phyloP scores from a whole-genome alignment of 148 eudicot genomes.

The Camellia sinensis region DNA sequence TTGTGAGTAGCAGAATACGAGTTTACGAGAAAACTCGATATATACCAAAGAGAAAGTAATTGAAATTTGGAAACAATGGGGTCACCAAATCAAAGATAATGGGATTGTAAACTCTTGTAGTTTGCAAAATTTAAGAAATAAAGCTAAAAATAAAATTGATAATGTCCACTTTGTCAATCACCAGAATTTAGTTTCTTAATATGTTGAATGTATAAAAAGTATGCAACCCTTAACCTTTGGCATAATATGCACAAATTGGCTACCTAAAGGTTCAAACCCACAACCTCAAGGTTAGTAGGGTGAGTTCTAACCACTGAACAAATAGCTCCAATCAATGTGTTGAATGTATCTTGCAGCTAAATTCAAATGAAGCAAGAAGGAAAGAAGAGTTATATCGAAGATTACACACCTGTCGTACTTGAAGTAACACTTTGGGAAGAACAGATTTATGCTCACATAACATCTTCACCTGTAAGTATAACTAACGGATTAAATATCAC shows the following conservation, averaged over 20 bases:
- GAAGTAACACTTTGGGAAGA: slow-evolving; percentile 73
- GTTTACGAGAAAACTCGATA: background rate
- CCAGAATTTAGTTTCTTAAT: background rate
- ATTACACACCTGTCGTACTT: slow-evolving; percentile 71
- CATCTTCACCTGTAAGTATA: slow-evolving; percentile 62
- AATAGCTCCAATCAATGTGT: background rate
- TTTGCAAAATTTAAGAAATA: background rate
- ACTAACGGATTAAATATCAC: background rate
- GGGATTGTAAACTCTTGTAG: background rate
- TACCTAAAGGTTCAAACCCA: no score
- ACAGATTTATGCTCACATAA: slow-evolving; percentile 74
- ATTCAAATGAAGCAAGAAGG: background rate
- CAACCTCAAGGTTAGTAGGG: no score
- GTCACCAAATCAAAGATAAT: background rate
- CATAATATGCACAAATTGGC: no score
- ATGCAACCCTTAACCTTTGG: no score
- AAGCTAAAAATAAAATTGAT: background rate
- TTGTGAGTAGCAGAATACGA: slow-evolving; percentile 7
- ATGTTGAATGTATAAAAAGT: background rate
- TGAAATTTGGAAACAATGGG: background rate
- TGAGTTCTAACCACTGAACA: no score
- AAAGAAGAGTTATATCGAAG: background rate
- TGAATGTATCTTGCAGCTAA: background rate
- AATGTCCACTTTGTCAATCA: background rate
- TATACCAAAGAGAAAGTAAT: background rate